These are phyloP conservation scores for Trichophyton rubrum DNA, from an alignment of 2,329 filamentous ascomycete genomes.

Conservation along the genomic window DNA sequence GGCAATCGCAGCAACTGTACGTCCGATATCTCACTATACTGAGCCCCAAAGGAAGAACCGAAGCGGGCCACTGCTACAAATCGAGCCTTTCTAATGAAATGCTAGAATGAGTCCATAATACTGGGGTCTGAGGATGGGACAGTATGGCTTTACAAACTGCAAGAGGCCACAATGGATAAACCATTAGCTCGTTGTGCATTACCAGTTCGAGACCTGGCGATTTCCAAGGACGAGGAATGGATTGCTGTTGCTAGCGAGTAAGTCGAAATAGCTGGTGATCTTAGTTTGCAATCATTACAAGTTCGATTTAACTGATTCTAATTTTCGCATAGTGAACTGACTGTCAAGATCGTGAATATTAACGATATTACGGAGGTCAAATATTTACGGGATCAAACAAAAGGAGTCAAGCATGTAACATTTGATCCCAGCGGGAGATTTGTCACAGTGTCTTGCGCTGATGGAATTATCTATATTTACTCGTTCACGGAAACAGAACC, in stretches of 20 bases:
- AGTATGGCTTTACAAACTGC: slow-evolving; percentile 84
- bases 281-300: neutral
- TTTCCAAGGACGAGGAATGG: slow-evolving; percentile 74
- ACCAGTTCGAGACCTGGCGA: slow-evolving; percentile 70
- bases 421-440: slow-evolving; percentile 71
- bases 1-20: slow-evolving; percentile 57
- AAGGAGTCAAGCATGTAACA: slow-evolving; percentile 79
- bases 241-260: slow-evolving; percentile 90
- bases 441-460: slow-evolving; percentile 70
- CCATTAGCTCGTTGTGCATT: slow-evolving; percentile 75
- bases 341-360: slow-evolving; percentile 77
- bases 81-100: slow-evolving; percentile 6
- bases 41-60: neutral
- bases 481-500: slow-evolving; percentile 66
- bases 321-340: slow-evolving; percentile 50
- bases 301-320: neutral
- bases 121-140: slow-evolving; percentile 88
- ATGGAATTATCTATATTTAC: slow-evolving; percentile 85
- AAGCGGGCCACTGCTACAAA: neutral
- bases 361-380: slow-evolving; percentile 64
- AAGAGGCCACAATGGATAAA: slow-evolving; percentile 56
- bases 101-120: slow-evolving; percentile 66
- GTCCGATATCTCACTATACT: slow-evolving; percentile 10
- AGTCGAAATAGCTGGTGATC: slow-evolving; percentile 19
- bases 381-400: slow-evolving; percentile 69